Evolutionary conservation across 768 basidiomycete genomes (phyloP), one percentile per base, ranked within the genome.

Genomic region (Mycena alexandri): DNA sequence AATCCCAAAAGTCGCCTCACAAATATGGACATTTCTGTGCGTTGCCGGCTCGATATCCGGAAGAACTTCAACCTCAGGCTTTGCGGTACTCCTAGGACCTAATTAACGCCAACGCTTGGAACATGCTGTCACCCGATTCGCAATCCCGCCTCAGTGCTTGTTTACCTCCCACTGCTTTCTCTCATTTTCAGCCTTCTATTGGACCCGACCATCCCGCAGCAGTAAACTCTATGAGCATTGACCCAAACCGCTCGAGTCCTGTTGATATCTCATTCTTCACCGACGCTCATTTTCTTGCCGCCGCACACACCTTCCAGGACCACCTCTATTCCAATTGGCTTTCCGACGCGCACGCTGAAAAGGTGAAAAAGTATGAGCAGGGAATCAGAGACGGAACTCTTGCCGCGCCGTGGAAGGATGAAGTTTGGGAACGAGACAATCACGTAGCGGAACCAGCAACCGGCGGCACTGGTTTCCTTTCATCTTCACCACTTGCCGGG

Each of bases 361-460:
- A 82, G 61, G 79, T 88, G 12, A 67, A 73, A 25, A 75, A 80
- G 66, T 89, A 84, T 72, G 65, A 80, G 48, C 76, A 78, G 17
- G 86, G 84, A 19, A 79, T 88, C 22, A 67, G 69, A 3, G 72
- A 79, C 16, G 88, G 88, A 1, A 82, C 78, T 10, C 61, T 87
- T 38, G 83, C 86, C 34, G 88, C 84, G 14, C 81, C 86, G 43
- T 89, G 88, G 87, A 90, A 90, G 72, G 89, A 90, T 71, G 86
- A 89, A 38, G 82, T 80, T 38, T 90, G 89, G 89, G 82, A 83
- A 53, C 76, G 75, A 43, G 83, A 85, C 7, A 83, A 87, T 50
- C n/a, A 42, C 43, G 43, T 29, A 72, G 65, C 60, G 53, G 70
- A 42, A 44, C 50, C 56, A 9, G 21, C 5, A 13, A 46, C 65